phyloP scores from a whole-genome alignment of 805 yeast species.

The Wickerhamiella australiensis region DNA sequence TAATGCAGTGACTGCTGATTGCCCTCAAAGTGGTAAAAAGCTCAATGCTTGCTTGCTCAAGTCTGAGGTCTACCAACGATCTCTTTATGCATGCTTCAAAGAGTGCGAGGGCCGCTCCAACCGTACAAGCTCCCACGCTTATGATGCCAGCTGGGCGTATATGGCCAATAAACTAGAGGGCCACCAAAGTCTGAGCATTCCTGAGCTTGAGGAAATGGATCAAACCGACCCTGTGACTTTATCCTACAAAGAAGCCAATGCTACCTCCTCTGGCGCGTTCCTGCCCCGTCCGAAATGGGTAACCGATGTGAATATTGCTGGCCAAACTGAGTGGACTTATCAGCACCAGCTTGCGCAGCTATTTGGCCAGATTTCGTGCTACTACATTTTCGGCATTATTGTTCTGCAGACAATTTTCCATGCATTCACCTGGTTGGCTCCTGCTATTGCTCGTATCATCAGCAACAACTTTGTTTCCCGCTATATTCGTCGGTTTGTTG shows the following conservation, averaged over 20 bases:
- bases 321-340: constrained; percentile 7
- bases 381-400: constrained; percentile 15
- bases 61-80: constrained; percentile 3
- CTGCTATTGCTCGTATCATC: constrained; percentile 4
- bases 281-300: constrained; percentile 2
- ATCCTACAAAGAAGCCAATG: constrained; percentile 9
- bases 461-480: constrained; percentile 9
- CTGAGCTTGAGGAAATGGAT: neutral
- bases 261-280: constrained; percentile 6
- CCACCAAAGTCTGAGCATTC: neutral
- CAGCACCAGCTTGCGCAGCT: constrained; percentile 5
- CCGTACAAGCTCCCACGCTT: neutral
- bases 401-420: constrained; percentile 11
- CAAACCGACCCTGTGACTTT: constrained; percentile 7
- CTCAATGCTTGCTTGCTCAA: neutral
- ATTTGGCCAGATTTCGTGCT: constrained; percentile 8
- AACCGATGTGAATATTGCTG: neutral
- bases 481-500: constrained; percentile 7
- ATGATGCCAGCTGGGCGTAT: neutral
- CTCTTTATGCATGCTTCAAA: constrained; percentile 6
- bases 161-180: neutral
- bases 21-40: neutral
- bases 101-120: neutral
- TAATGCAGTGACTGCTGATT: neutral
- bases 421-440: constrained; percentile 13